phyloP scores from a whole-genome alignment of 345 rosid species.

The Eucalyptus guilfoylei region DNA sequence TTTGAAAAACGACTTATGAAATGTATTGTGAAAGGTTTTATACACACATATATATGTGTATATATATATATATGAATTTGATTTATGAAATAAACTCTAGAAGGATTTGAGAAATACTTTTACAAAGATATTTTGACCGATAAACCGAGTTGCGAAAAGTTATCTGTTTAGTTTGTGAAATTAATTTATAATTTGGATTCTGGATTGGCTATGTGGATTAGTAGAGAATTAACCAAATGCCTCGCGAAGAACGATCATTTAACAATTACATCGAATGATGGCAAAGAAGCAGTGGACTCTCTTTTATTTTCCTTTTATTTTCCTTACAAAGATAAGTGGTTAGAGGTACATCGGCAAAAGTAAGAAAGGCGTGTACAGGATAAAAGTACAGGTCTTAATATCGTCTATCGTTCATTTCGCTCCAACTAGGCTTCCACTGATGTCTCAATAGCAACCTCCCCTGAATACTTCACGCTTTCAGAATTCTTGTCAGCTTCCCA shows the following conservation, averaged over 20 bases:
- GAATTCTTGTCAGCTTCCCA: conserved; percentile 65
- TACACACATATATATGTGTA: no score
- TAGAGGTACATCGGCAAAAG: background rate
- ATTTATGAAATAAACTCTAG: no score
- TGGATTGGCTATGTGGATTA: background rate
- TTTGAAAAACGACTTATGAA: no score
- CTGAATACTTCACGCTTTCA: conserved; percentile 22
- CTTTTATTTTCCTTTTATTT: background rate
- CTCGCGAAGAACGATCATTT: background rate
- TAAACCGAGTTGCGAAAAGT: background rate
- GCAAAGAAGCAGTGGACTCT: background rate
- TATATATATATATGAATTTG: no score
- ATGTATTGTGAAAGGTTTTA: background rate
- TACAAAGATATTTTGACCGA: no score
- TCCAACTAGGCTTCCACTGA: conserved; percentile 38
- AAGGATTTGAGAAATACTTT: background rate
- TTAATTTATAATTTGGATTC: background rate
- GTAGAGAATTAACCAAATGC: background rate
- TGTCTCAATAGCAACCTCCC: conserved; percentile 54
- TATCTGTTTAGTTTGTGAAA: background rate
- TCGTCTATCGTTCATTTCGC: background rate
- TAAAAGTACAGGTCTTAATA: background rate
- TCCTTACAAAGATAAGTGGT: background rate
- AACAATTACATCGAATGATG: background rate
- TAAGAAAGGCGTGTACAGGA: background rate